Evolutionary conservation across 176 grass and related monocot genomes (phyloP).

Genomic region (Tuctoria greenei): DNA sequence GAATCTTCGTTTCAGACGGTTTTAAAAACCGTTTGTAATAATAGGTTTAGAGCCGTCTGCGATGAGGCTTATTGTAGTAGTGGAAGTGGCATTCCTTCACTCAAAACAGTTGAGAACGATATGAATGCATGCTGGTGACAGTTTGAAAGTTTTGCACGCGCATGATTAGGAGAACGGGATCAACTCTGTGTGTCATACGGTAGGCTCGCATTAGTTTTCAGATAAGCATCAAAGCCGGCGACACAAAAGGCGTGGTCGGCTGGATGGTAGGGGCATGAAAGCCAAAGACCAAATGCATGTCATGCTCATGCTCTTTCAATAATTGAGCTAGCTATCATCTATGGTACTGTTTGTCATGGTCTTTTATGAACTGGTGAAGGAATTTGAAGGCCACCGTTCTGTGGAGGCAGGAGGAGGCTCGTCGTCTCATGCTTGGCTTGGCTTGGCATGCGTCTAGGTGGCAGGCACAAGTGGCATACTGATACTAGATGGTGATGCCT

Average conservation of each 20-base stretch:
- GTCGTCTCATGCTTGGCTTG: neutral
- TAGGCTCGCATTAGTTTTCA: constrained; percentile 9
- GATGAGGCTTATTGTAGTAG: too few relatives aligned
- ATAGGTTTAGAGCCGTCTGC: too few relatives aligned
- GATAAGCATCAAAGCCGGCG: constrained; percentile 29
- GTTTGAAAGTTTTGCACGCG: neutral
- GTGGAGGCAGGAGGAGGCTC: neutral
- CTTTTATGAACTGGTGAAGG: constrained; percentile 3
- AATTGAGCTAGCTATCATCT: constrained; percentile 12
- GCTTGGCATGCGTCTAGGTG: constrained; percentile 29
- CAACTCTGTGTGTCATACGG: constrained; percentile 15
- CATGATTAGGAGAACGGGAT: constrained; percentile 7
- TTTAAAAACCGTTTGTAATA: too few relatives aligned
- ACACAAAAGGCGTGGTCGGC: neutral
- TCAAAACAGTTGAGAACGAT: constrained; percentile 14
- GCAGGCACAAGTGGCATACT: constrained; percentile 8
- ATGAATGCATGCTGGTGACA: neutral
- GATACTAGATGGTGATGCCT: neutral
- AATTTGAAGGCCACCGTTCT: too few relatives aligned
- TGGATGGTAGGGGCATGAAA: too few relatives aligned
- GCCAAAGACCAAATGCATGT: constrained; percentile 11
- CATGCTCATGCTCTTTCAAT: neutral
- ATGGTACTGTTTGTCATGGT: constrained; percentile 3
- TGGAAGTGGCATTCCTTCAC: constrained; percentile 14
- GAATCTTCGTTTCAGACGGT: too few relatives aligned